Conservation (phyloP, 1,284 basidiomycete genomes). For the Mixia osmundae region DNA sequence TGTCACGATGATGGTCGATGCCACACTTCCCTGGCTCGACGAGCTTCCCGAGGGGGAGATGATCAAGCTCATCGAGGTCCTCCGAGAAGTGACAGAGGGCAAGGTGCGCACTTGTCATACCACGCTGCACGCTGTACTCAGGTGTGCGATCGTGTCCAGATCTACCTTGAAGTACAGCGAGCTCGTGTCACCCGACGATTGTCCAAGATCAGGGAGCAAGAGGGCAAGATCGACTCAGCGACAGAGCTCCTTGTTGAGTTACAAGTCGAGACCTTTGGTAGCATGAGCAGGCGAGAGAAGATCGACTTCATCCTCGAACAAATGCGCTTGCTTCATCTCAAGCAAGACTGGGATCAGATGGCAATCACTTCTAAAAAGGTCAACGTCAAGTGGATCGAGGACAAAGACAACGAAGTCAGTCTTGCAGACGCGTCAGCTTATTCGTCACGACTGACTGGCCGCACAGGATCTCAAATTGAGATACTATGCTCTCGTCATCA, state of each 20-base stretch:
- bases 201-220: conserved; percentile 54
- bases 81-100: conserved; percentile 42
- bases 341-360: conserved; percentile 62
- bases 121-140: background rate
- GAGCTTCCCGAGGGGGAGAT: conserved; percentile 49
- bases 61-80: conserved; percentile 66
- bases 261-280: conserved; percentile 95
- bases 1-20: conserved; percentile 73
- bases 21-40: conserved; percentile 52
- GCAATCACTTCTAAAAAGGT: conserved; percentile 80
- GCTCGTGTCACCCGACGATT: conserved; percentile 75
- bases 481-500: conserved; percentile 90
- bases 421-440: background rate
- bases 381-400: conserved; percentile 78
- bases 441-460: no score
- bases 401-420: conserved; percentile 56
- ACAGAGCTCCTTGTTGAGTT: conserved; percentile 69
- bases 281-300: conserved; percentile 94
- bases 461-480: conserved; percentile 90
- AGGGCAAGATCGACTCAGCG: conserved; percentile 45
- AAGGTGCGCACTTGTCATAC: conserved; percentile 9
- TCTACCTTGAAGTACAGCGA: conserved; percentile 89
- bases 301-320: conserved; percentile 96
- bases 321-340: conserved; percentile 71
- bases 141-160: conserved; percentile 29